These are phyloP conservation scores for Clarireedia homoeocarpa DNA, from an alignment of 2,329 filamentous ascomycete species.

Conservation along the genomic window DNA sequence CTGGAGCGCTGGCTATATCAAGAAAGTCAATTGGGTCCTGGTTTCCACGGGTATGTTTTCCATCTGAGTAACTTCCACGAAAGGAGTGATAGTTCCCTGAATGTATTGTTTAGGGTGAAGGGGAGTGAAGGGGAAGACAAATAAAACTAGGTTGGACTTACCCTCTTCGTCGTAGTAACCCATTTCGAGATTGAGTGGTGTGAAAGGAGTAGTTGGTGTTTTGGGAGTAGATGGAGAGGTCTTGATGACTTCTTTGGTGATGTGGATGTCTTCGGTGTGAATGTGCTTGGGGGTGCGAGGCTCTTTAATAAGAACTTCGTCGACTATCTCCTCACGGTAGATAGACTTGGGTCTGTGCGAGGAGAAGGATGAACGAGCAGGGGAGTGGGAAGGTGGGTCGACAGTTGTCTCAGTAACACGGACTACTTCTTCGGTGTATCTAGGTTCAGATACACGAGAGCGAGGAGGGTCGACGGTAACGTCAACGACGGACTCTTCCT, in stretches of 20 bases:
- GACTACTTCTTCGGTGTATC: slow-evolving; percentile 15
- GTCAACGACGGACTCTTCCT: slow-evolving; percentile 38
- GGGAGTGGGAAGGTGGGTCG: slow-evolving; percentile 26
- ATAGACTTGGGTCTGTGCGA: slow-evolving; percentile 14
- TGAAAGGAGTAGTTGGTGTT: slow-evolving; percentile 4
- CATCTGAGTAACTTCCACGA: slow-evolving; percentile 43
- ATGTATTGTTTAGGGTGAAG: slow-evolving; percentile 19
- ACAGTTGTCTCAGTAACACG: slow-evolving; percentile 28
- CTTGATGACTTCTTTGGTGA: slow-evolving; percentile 29
- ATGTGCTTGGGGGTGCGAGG: slow-evolving; percentile 22
- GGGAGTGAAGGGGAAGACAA: slow-evolving; percentile 9
- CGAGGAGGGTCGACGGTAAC: slow-evolving; percentile 55
- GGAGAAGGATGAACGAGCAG: slow-evolving; percentile 25
- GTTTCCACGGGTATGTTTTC: neutral
- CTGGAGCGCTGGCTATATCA: slow-evolving; percentile 9
- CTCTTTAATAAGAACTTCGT: slow-evolving; percentile 21
- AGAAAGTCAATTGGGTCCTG: slow-evolving; percentile 11
- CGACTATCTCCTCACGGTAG: slow-evolving; percentile 14
- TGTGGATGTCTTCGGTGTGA: slow-evolving; percentile 11
- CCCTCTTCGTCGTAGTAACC: slow-evolving; percentile 71
- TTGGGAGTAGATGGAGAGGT: slow-evolving; percentile 15
- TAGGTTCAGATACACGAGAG: slow-evolving; percentile 32
- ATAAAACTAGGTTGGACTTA: slow-evolving; percentile 21
- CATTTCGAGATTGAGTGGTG: slow-evolving; percentile 45
- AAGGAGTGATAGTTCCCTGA: slow-evolving; percentile 64